Base-by-base conservation (phyloP, 352 stramenopile genomes). In the Phytophthora vignae region DNA sequence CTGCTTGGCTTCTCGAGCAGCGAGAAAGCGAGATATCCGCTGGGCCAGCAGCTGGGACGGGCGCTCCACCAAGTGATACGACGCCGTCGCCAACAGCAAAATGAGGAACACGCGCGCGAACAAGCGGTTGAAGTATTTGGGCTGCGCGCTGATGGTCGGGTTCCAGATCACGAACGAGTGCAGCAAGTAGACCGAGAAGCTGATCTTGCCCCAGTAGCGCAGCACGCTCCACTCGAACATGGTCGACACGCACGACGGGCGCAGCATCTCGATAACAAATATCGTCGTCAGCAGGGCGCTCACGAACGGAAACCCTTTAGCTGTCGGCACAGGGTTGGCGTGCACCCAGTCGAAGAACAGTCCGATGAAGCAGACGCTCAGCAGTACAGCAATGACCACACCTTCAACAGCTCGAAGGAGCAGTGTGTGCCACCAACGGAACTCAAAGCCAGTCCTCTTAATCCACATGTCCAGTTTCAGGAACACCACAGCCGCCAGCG, bases 151-250 rank as follows among this genome's bases (percentile, higher is more conserved):
- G 29, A 68, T 67, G 31, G 60, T 54, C 19, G 22, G 65, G 42
- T 74, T 67, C 69, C 68, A 80, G 31, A 84, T 62, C n/a, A 84
- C 65, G 56, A 82, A 82, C 55, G 46, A 74, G 65, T 87, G 79
- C 10, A 87, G 71, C 56, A 87, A 44, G 52, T 87, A 87, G 49
- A 84, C 76, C 0, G 79, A 87, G 62, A 78, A 87, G 59, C 79
- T 85, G 63, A 87, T 74, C 55, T 87, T 84, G 31, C 79, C 79
- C 40, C 69, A 79, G 68, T 76, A 87, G 12, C 62, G 63, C 7
- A 85, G 38, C 19, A 84, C 40, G 36, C 65, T 77, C 77, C 74
- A 87, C 72, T 87, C 79, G 44, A 87, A 74, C 69, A 78, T 70
- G 4, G 59, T 53, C 0, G 77, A 82, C 0, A 87, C 17, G 21